Evolutionary conservation across 2,329 filamentous ascomycete species (phyloP).

Genomic region (Colletotrichum sp.): DNA sequence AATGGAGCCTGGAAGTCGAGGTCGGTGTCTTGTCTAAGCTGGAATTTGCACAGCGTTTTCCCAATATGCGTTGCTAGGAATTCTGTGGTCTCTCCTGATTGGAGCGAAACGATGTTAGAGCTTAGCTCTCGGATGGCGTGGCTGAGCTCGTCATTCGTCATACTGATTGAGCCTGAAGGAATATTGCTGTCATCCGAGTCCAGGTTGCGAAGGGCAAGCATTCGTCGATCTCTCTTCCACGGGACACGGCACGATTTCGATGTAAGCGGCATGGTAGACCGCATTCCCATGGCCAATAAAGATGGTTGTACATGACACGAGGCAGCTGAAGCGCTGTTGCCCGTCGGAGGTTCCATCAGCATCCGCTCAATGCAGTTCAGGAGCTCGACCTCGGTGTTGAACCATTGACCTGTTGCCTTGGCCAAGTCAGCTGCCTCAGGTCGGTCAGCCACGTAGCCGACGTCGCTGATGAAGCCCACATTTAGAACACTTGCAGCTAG

Average conservation of each 20-base stretch:
- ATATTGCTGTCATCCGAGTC: neutral
- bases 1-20: neutral
- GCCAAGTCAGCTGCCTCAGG: conserved; percentile 29
- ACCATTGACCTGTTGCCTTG: neutral
- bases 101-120: neutral
- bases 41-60: conserved; percentile 2
- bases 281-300: neutral
- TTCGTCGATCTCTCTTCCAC: conserved; percentile 27
- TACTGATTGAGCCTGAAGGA: neutral
- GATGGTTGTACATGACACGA: neutral
- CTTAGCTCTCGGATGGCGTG: neutral
- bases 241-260: conserved; percentile 8
- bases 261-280: neutral
- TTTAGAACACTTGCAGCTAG: conserved; percentile 44
- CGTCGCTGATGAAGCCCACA: conserved; percentile 40
- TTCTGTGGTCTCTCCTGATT: neutral
- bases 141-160: neutral
- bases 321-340: neutral
- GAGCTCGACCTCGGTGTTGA: conserved; percentile 1
- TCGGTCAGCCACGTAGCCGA: conserved; percentile 39
- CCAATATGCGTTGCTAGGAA: neutral
- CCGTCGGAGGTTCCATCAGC: neutral
- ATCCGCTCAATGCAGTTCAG: neutral
- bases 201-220: conserved; percentile 27
- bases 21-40: conserved; percentile 18